Evolutionary conservation across 208 protist species (phyloP), one percentile per base, ranked within the genome.

Genomic region (Herpetomonas samuelpessoai): DNA sequence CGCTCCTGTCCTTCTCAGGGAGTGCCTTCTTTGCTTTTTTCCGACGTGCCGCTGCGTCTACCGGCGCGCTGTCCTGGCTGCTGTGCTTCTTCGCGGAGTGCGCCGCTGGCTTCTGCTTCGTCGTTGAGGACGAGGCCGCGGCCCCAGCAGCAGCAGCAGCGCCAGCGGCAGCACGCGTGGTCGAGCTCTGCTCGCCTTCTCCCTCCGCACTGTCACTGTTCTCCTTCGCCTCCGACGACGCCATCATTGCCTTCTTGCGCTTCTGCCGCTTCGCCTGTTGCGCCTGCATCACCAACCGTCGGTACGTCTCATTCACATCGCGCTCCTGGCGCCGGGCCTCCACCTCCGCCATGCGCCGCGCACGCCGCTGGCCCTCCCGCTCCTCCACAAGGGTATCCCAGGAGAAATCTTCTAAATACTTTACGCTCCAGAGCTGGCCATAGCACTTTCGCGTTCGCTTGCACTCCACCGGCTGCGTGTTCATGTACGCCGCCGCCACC

Each of bases 361-460:
- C 30, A 9, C 88, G 78, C 16, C 65, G 61, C 49, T 69, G 52
- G 46, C 58, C 79, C 68, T 94, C 88, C 45, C 67, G 68, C 67
- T 79, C 69, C 65, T 88, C 82, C 3, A 80, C 46, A 44, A 94
- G 57, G 26, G 58, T 58, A 49, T 87, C 78, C 82, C 78, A 92
- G 39, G 79, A 79, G 49, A 91, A 77, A 25, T 68, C 74, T 0
- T 71, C 57, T 38, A 87, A 68, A 51, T 79, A 88, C 54, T 79
- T 71, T 2, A 94, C 84, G 3, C 71, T 88, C 85, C 88, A 94
- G 57, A 94, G 68, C 68, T 91, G 76, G 3, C 84, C 88, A 61
- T 76, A 73, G 67, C 88, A 90, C 29, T 68, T 60, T 3, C 88
- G 83, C 41, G 73, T 75, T 10, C 84, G 75, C 60, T 81, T 83